Evolutionary conservation across 148 eudicot species (phyloP).

Genomic region (Diospyros kaki): DNA sequence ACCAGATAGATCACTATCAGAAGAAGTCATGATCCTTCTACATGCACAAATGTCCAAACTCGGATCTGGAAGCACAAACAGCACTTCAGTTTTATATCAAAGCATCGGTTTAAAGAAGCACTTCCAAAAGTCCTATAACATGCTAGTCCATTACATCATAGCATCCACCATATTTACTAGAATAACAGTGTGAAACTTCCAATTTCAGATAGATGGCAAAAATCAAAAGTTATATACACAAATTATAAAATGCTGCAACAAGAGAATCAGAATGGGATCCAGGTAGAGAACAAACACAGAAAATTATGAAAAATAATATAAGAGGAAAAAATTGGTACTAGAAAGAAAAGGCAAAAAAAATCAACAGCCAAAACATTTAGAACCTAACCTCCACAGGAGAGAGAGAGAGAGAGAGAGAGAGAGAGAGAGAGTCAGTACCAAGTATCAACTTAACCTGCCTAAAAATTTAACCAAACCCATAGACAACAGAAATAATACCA

Average conservation of each 20-base stretch:
- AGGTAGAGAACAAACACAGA: background rate
- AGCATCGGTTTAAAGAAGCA: background rate
- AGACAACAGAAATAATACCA: too few species aligned
- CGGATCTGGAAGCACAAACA: conserved; percentile 9
- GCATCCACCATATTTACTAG: background rate
- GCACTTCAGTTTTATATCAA: background rate
- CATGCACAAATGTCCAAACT: background rate
- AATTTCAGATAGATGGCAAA: background rate
- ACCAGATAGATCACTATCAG: conserved; percentile 2
- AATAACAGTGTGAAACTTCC: background rate
- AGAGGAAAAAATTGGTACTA: background rate
- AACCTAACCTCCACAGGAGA: background rate
- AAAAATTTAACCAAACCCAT: background rate
- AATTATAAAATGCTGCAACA: background rate
- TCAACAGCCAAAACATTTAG: background rate
- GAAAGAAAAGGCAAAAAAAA: background rate
- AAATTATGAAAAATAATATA: background rate
- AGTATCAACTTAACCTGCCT: background rate
- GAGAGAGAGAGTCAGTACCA: too few species aligned
- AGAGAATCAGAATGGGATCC: background rate
- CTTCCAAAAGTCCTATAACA: background rate
- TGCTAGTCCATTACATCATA: background rate
- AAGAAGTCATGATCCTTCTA: conserved; percentile 2
- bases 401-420: too few species aligned
- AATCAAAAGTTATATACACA: background rate